phyloP scores from a whole-genome alignment of 176 grass and related monocot genomes.

The Avena atlantica region DNA sequence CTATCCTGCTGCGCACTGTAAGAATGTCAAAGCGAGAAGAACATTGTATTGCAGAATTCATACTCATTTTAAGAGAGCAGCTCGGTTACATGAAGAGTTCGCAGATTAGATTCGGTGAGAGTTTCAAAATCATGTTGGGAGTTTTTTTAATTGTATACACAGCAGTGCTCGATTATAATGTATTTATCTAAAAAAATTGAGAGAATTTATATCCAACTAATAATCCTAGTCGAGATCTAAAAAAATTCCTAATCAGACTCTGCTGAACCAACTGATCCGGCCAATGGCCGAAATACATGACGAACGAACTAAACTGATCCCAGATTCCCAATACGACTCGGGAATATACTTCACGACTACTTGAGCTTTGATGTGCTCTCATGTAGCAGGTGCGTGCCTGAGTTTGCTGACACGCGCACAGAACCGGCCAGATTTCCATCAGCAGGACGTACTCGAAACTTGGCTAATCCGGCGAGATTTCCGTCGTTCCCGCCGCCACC shows the following conservation, averaged over 20 bases:
- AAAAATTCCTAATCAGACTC: neutral
- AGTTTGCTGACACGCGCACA: neutral
- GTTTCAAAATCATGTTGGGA: too few relatives aligned
- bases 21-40: too few relatives aligned
- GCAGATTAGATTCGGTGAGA: too few relatives aligned
- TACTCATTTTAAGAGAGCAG: too few relatives aligned
- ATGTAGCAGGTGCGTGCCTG: neutral
- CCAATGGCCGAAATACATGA: neutral
- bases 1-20: neutral
- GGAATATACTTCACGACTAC: neutral
- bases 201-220: neutral
- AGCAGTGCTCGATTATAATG: too few relatives aligned
- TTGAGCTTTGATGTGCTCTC: neutral
- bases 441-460: neutral
- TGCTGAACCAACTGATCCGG: neutral
- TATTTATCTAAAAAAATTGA: too few relatives aligned
- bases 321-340: neutral
- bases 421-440: neutral
- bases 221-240: neutral
- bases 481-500: neutral
- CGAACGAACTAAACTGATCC: too few relatives aligned
- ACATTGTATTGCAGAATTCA: too few relatives aligned
- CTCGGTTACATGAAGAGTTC: too few relatives aligned
- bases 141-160: too few relatives aligned
- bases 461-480: neutral